These are phyloP conservation scores for Saksenaea vasiformis DNA, from an alignment of 371 early-diverging fungal species.

Conservation along the genomic window DNA sequence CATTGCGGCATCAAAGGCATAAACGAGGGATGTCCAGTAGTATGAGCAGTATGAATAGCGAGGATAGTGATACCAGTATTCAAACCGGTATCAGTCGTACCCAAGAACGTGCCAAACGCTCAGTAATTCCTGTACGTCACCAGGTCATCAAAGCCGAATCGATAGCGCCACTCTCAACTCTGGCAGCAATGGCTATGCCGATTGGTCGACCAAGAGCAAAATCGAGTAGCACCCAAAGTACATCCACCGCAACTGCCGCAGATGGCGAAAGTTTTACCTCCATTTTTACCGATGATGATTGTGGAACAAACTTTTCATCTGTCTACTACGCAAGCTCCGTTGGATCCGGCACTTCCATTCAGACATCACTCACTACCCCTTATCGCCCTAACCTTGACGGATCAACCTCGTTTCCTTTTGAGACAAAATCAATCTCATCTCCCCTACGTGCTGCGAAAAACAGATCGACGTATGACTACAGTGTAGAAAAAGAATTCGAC, in stretches of 20 bases:
- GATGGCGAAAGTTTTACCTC: not conserved
- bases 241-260: not conserved
- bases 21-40: not conserved
- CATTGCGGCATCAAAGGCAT: not conserved
- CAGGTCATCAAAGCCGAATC: slow-evolving; percentile 25
- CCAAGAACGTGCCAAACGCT: not conserved
- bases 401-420: not conserved
- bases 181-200: not conserved
- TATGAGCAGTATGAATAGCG: not conserved
- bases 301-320: not conserved
- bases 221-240: not conserved
- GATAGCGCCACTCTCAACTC: slow-evolving; percentile 14
- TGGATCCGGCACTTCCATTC: slow-evolving; percentile 13
- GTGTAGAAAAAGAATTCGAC: slow-evolving; percentile 32
- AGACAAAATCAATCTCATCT: not conserved
- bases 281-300: not conserved
- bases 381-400: not conserved
- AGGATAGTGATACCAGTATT: not conserved
- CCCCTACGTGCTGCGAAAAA: not conserved
- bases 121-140: slow-evolving; percentile 26
- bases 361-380: not conserved
- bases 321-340: slow-evolving; percentile 7
- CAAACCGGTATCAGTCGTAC: not conserved
- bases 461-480: slow-evolving; percentile 17
- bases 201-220: not conserved